phyloP scores from a whole-genome alignment of 805 yeast species.

The Nakazawaea wickerhamii region DNA sequence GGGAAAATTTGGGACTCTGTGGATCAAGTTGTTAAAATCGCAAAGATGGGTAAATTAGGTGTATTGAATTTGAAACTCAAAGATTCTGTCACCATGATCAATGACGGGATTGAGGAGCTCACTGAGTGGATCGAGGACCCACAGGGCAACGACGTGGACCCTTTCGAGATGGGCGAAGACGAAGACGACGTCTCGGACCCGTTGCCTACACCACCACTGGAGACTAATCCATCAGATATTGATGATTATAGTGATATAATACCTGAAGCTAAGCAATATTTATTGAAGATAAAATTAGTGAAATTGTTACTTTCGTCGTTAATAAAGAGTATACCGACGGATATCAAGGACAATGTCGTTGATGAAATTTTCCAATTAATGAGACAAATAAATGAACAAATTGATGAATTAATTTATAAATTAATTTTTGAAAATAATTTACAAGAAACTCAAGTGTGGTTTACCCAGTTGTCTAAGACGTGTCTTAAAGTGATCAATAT shows the following conservation, averaged over 20 bases:
- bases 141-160: constrained; percentile 39
- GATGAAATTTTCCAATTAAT: constrained; percentile 28
- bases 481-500: constrained; percentile 26
- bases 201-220: constrained; percentile 14
- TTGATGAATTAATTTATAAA: constrained; percentile 58
- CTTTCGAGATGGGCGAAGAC: constrained; percentile 37
- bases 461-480: constrained; percentile 18
- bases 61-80: constrained; percentile 42
- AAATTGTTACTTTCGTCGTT: constrained; percentile 55
- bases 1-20: constrained; percentile 73
- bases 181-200: constrained; percentile 24
- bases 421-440: constrained; percentile 41
- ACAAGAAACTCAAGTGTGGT: constrained; percentile 29
- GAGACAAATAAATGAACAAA: constrained; percentile 33
- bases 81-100: constrained; percentile 39
- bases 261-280: constrained; percentile 43
- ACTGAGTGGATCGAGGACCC: constrained; percentile 69
- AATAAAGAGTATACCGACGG: constrained; percentile 48
- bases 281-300: constrained; percentile 47
- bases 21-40: constrained; percentile 37
- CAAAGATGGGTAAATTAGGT: constrained; percentile 48
- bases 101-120: constrained; percentile 63
- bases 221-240: constrained; percentile 13
- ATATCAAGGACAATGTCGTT: constrained; percentile 13
- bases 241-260: constrained; percentile 24